Conservation (phyloP, 75 land plant genomes). For the Picea sitchensis region DNA sequence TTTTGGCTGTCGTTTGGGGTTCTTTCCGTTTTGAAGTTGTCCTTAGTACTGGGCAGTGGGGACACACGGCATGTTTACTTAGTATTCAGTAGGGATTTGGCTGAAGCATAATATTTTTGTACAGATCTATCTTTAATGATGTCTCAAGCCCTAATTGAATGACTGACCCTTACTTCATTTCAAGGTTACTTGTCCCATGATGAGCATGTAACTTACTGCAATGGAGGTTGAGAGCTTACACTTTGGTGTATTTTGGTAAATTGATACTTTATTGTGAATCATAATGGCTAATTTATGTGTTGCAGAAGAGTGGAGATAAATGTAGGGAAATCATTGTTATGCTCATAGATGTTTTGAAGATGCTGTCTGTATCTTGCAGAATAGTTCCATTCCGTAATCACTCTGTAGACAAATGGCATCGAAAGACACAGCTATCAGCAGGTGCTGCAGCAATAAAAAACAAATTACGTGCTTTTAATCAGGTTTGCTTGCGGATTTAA, state of each 20-base stretch:
- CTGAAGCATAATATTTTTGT: too few species aligned
- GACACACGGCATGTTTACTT: too few species aligned
- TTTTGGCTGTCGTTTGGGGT: too few species aligned
- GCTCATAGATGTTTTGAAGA: background rate
- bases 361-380: slow-evolving; percentile 32
- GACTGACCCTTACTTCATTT: too few species aligned
- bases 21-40: too few species aligned
- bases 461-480: slow-evolving; percentile 90
- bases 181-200: too few species aligned
- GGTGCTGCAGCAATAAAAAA: slow-evolving; percentile 86
- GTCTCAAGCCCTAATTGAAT: too few species aligned
- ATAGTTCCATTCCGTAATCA: slow-evolving; percentile 73
- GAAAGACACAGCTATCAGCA: slow-evolving; percentile 83
- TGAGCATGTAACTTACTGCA: too few species aligned
- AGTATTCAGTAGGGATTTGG: too few species aligned
- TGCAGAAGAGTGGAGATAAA: background rate
- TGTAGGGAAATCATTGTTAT: too few species aligned
- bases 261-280: background rate
- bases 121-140: too few species aligned
- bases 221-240: background rate
- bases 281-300: background rate
- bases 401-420: slow-evolving; percentile 93
- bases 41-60: too few species aligned
- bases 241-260: background rate
- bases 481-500: slow-evolving; percentile 39